Percentiles rank a stretch among this genome's conserved stretches.
phyloP scores from a whole-genome alignment of 1,284 basidiomycete species.

The Kwoniella shivajii region DNA sequence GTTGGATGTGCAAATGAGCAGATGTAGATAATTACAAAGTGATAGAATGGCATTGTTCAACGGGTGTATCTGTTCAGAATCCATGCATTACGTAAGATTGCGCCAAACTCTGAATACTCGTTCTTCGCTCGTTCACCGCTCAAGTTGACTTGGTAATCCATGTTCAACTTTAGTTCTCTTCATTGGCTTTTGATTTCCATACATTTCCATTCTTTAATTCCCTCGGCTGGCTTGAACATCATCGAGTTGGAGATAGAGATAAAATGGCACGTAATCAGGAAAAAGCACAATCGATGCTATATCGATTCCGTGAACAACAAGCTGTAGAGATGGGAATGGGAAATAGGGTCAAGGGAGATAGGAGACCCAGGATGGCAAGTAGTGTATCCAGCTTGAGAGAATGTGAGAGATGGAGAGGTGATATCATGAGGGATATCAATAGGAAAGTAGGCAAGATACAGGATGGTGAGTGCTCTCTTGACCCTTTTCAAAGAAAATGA shows the following conservation, averaged over 20 bases:
- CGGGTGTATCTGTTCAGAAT: too few relatives aligned
- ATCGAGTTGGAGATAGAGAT: too few relatives aligned
- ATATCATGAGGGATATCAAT: slow-evolving; percentile 91
- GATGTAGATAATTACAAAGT: too few relatives aligned
- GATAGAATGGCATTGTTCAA: too few relatives aligned
- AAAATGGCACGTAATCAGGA: slow-evolving; percentile 88
- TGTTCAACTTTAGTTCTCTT: too few relatives aligned
- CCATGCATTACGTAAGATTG: too few relatives aligned
- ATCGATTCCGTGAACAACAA: slow-evolving; percentile 96
- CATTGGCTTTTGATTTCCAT: too few relatives aligned
- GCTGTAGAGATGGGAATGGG: slow-evolving; percentile 90
- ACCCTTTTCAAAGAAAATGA: neutral
- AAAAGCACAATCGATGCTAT: slow-evolving; percentile 97
- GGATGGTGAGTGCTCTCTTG: slow-evolving; percentile 66
- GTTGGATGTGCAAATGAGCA: too few relatives aligned
- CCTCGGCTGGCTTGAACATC: too few relatives aligned
- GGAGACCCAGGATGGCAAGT: slow-evolving; percentile 85
- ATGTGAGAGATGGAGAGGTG: slow-evolving; percentile 93
- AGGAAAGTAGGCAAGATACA: slow-evolving; percentile 98
- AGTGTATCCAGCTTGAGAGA: slow-evolving; percentile 87
- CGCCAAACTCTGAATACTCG: too few relatives aligned
- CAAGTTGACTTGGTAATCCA: too few relatives aligned
- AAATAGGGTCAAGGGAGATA: slow-evolving; percentile 66
- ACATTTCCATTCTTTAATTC: neutral
- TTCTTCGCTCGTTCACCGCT: too few relatives aligned